Conservation (phyloP, 306 rosid species). For the Cucumis sativus region Cucumber_9930_V3 NC_026658.2:24035001-24035500, state of each 20-base stretch:
- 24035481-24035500: no score
- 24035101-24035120: neutral
- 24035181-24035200: conserved; percentile 59
- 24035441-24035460: no score
- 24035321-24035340: conserved; percentile 41
- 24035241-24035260: conserved; percentile 46
- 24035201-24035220: conserved; percentile 39
- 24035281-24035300: conserved; percentile 19
- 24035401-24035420: neutral
- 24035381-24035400: neutral
- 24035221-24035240: conserved; percentile 55
- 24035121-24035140: conserved; percentile 35
- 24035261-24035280: conserved; percentile 21
- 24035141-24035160: conserved; percentile 39
- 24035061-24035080: no score
- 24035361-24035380: conserved; percentile 43
- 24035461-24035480: no score
- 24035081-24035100: no score
- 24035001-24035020: no score
- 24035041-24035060: no score
- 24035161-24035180: conserved; percentile 56
- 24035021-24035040: no score
- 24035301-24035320: conserved; percentile 46
- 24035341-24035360: conserved; percentile 35
- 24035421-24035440: neutral